phyloP scores from a whole-genome alignment of 768 basidiomycete genomes.

The Boletus sp. region DNA sequence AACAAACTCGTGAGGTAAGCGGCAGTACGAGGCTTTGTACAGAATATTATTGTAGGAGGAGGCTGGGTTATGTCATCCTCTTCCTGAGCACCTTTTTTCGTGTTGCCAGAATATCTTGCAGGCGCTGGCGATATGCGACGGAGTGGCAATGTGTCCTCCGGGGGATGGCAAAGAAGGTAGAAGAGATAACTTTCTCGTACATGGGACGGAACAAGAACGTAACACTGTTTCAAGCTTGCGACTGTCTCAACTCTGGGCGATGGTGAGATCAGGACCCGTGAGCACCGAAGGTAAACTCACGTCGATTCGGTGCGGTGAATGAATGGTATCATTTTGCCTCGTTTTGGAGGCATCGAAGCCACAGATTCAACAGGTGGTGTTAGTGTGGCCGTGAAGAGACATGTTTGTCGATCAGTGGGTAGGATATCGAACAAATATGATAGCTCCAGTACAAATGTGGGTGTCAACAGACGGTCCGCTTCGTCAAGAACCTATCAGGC shows the following conservation, averaged over 20 bases:
- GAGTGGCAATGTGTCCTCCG: constrained; percentile 66
- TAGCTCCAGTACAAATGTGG: constrained; percentile 86
- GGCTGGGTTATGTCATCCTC: constrained; percentile 65
- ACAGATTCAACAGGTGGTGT: constrained; percentile 82
- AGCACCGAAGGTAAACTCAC: constrained; percentile 43
- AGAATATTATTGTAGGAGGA: constrained; percentile 97
- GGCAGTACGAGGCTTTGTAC: constrained; percentile 76
- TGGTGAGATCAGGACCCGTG: background rate
- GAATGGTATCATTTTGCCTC: constrained; percentile 85
- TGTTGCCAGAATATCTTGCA: background rate
- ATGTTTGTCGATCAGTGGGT: constrained; percentile 88
- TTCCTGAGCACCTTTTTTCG: constrained; percentile 36
- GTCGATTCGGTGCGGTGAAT: constrained; percentile 72
- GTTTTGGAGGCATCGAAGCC: constrained; percentile 64
- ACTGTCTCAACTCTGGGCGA: constrained; percentile 79
- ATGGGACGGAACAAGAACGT: constrained; percentile 91
- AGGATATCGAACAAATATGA: constrained; percentile 70
- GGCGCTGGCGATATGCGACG: constrained; percentile 62
- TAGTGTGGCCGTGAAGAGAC: constrained; percentile 94
- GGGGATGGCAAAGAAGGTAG: constrained; percentile 86
- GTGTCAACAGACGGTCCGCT: constrained; percentile 87
- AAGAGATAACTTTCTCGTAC: constrained; percentile 91
- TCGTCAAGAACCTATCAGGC: constrained; percentile 81
- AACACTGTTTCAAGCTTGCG: constrained; percentile 80
- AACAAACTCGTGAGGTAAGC: constrained; percentile 84